Evolutionary conservation across 1,284 basidiomycete genomes (phyloP).

Genomic region (Irpex lacteus): DNA sequence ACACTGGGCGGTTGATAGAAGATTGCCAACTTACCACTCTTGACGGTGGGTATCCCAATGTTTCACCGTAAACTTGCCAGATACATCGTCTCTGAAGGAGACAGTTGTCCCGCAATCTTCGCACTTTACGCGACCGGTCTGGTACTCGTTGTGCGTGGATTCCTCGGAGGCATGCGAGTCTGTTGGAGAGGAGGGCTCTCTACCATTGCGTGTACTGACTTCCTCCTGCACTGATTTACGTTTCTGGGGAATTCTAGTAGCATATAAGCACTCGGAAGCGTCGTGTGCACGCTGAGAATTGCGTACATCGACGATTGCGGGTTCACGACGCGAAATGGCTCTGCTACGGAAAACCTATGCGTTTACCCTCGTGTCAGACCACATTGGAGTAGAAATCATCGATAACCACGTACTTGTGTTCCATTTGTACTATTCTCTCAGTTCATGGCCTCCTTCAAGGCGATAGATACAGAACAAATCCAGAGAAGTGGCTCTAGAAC

Average conservation of each 20-base stretch:
- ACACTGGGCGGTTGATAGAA: constrained; percentile 1
- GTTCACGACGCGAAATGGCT: constrained; percentile 19
- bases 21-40: constrained; percentile 44
- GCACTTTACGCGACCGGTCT: constrained; percentile 61
- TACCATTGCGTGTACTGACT: constrained; percentile 16
- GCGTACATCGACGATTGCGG: constrained; percentile 20
- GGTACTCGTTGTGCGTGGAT: constrained; percentile 42
- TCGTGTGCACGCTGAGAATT: background rate
- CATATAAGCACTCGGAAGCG: background rate
- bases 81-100: constrained; percentile 59
- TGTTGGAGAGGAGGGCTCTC: constrained; percentile 6
- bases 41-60: constrained; percentile 67
- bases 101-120: constrained; percentile 56
- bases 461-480: background rate
- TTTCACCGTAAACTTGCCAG: constrained; percentile 59
- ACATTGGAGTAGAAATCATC: background rate
- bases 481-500: background rate
- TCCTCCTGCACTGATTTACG: constrained; percentile 36
- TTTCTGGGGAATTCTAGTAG: constrained; percentile 34
- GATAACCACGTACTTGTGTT: background rate
- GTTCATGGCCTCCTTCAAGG: background rate
- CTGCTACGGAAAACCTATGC: constrained; percentile 5
- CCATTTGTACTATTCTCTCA: background rate
- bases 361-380: background rate
- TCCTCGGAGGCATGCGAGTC: constrained; percentile 18